Evolutionary conservation across 2,329 filamentous ascomycete genomes (phyloP).

Genomic region (Zalaria sp.): DNA sequence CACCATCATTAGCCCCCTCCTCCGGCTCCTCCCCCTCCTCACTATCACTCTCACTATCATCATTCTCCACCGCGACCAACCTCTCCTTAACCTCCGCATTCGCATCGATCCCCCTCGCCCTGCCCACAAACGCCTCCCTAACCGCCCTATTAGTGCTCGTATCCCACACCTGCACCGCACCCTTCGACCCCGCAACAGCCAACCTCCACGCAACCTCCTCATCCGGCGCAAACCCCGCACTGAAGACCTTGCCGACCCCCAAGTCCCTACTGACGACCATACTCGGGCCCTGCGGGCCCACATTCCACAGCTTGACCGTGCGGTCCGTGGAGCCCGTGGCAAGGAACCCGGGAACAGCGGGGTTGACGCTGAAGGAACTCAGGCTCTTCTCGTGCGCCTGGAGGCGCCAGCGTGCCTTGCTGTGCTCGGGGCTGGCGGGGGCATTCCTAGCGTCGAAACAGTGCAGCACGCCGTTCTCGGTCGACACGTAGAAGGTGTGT

Average conservation of each 20-base stretch:
- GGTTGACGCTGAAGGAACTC: constrained; percentile 86
- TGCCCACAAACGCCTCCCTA: constrained; percentile 66
- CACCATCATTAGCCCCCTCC: constrained; percentile 18
- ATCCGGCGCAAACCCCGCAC: constrained; percentile 79
- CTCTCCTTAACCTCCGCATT: constrained; percentile 56
- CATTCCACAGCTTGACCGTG: constrained; percentile 94
- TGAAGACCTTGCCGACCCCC: constrained; percentile 90
- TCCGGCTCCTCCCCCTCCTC: constrained; percentile 45
- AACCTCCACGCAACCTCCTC: constrained; percentile 81
- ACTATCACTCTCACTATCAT: constrained; percentile 48
- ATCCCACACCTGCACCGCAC: constrained; percentile 87
- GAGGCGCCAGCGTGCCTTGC: constrained; percentile 83
- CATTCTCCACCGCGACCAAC: constrained; percentile 56
- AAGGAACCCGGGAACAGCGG: constrained; percentile 78
- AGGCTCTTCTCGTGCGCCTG: constrained; percentile 91
- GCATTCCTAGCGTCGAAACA: constrained; percentile 76
- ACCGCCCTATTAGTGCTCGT: constrained; percentile 86
- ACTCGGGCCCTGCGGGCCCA: constrained; percentile 56
- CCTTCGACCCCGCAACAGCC: constrained; percentile 88
- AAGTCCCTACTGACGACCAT: constrained; percentile 87
- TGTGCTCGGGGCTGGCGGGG: constrained; percentile 55
- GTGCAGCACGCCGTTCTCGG: constrained; percentile 81
- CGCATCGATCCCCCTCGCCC: constrained; percentile 36
- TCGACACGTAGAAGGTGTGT: constrained; percentile 88
- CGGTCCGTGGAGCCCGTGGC: constrained; percentile 89